Evolutionary conservation across 345 rosid genomes (phyloP).

Genomic region (Kernera saxatilis): DNA sequence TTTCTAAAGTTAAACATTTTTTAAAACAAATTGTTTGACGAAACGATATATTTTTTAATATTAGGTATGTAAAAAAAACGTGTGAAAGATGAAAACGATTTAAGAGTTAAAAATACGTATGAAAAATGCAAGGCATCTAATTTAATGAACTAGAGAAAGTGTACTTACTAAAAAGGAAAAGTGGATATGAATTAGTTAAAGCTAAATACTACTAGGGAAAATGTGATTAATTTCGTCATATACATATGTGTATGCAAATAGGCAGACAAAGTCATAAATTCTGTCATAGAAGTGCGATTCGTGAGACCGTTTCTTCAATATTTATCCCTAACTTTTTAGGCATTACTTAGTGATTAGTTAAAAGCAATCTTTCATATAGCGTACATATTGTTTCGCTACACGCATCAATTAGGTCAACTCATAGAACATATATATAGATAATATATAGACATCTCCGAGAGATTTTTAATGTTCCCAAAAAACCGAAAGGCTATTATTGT

Average conservation of each 20-base stretch:
- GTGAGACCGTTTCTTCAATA: not conserved
- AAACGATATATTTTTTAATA: not conserved
- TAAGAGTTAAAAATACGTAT: not conserved
- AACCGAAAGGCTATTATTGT: not conserved
- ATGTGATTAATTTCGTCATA: not conserved
- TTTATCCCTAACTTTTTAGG: not conserved
- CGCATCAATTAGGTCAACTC: conserved; percentile 6
- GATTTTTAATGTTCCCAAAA: not conserved
- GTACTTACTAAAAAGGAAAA: not conserved
- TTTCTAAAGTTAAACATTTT: too few species aligned
- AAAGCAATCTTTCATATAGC: not conserved
- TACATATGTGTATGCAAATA: conserved; percentile 5
- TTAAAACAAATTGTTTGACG: too few species aligned
- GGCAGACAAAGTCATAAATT: conserved; percentile 24
- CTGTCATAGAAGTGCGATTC: conserved; percentile 14
- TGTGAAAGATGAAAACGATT: not conserved
- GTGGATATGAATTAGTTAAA: not conserved
- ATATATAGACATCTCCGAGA: not conserved
- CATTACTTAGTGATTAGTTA: conserved; percentile 2
- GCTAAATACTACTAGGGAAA: not conserved
- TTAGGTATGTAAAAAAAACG: not conserved
- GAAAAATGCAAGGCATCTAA: not conserved
- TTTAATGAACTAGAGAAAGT: not conserved
- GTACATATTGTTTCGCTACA: conserved; percentile 2
- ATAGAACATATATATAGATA: not conserved